These are phyloP conservation scores for Fusarium stilboides DNA, from an alignment of 2,329 filamentous ascomycete species.

Conservation along the genomic window DNA sequence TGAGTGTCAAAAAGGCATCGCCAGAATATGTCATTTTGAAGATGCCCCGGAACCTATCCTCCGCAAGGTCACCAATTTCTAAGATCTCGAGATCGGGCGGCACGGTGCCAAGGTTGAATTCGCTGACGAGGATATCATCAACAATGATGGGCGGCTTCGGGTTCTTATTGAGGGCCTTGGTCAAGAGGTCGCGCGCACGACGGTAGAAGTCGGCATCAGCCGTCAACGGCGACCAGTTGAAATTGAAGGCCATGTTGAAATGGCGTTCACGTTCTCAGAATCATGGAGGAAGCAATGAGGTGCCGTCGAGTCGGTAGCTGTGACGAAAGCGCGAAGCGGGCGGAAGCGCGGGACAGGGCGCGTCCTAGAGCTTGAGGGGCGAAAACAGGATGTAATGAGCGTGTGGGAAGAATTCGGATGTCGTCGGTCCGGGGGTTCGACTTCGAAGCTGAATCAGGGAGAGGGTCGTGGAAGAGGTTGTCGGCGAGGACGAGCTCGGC, in stretches of 20 bases:
- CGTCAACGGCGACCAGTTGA: constrained; percentile 99
- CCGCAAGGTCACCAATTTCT: constrained; percentile 96
- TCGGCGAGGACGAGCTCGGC: constrained; percentile 15
- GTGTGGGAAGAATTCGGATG: constrained; percentile 23
- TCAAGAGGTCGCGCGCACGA: constrained; percentile 93
- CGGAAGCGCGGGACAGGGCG: constrained; percentile 26
- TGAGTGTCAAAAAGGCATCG: constrained; percentile 94
- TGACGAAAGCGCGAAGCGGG: constrained; percentile 34
- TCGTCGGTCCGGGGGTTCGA: constrained; percentile 29
- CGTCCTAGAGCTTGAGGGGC: constrained; percentile 37
- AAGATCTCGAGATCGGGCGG: constrained; percentile 96
- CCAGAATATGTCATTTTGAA: constrained; percentile 99
- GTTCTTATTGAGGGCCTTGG: constrained; percentile 95
- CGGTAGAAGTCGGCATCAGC: constrained; percentile 93
- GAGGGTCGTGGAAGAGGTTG: neutral
- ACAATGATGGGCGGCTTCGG: constrained; percentile 99
- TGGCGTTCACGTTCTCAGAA: constrained; percentile 58
- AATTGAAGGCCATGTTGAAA: constrained; percentile 97
- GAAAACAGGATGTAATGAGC: constrained; percentile 29
- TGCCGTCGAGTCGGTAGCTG: constrained; percentile 45
- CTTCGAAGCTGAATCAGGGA: constrained; percentile 16
- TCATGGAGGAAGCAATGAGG: constrained; percentile 52
- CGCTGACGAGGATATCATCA: constrained; percentile 98
- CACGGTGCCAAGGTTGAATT: constrained; percentile 95
- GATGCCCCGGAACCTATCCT: constrained; percentile 96